These are phyloP conservation scores for grape (Vitis vinifera) DNA, from an alignment of 164 flowering plant species.

Conservation along the genomic window ASM3070453v1 NC_081808.1:1656001-1656500, in stretches of 20 bases:
- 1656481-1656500: no score
- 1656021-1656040: not conserved
- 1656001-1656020: not conserved
- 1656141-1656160: slow-evolving; percentile 79
- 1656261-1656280: slow-evolving; percentile 64
- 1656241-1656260: slow-evolving; percentile 1
- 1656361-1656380: not conserved
- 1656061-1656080: slow-evolving; percentile 45
- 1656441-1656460: no score
- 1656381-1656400: not conserved
- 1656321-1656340: slow-evolving; percentile 86
- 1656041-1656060: not conserved
- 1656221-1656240: not conserved
- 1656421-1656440: not conserved
- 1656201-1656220: not conserved
- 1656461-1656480: no score
- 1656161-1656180: slow-evolving; percentile 75
- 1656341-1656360: slow-evolving; percentile 84
- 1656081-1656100: slow-evolving; percentile 83
- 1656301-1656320: slow-evolving; percentile 70
- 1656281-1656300: slow-evolving; percentile 92
- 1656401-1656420: not conserved
- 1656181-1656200: slow-evolving; percentile 37
- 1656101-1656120: slow-evolving; percentile 58
- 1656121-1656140: slow-evolving; percentile 64